Evolutionary conservation across 2,329 filamentous ascomycete species (phyloP).

Genomic region (Bipolaris oryzae): DNA sequence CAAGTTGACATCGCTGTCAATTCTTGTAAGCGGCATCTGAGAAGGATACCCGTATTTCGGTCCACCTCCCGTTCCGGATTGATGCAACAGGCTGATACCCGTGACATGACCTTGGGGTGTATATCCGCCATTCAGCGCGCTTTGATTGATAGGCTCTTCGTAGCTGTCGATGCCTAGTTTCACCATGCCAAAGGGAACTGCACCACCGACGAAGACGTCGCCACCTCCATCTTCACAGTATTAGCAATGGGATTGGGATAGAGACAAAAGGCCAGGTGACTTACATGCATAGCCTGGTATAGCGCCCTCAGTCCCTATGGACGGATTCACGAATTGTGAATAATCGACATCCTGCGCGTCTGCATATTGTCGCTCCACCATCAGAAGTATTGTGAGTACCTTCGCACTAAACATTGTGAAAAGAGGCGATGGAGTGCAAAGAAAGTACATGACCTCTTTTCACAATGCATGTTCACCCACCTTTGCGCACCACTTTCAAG

Average conservation of each 20-base stretch:
- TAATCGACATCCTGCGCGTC: conserved; percentile 36
- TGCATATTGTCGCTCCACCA: neutral
- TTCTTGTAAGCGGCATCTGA: conserved; percentile 51
- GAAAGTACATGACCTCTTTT: neutral
- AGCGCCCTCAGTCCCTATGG: conserved; percentile 56
- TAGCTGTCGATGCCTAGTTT: conserved; percentile 51
- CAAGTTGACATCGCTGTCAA: conserved; percentile 50
- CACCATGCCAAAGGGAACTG: conserved; percentile 50
- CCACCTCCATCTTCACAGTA: conserved; percentile 45
- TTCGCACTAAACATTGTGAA: neutral
- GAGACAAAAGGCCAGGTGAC: neutral
- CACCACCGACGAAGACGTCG: conserved; percentile 49
- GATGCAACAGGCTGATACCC: conserved; percentile 49
- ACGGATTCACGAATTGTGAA: conserved; percentile 51
- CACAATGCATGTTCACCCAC: neutral
- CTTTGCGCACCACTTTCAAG: neutral
- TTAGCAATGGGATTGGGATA: neutral
- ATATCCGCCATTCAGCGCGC: conserved; percentile 50
- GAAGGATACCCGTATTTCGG: conserved; percentile 51
- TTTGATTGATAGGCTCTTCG: conserved; percentile 44
- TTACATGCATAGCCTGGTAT: conserved; percentile 48
- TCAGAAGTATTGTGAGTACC: conserved; percentile 2
- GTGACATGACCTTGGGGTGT: conserved; percentile 50
- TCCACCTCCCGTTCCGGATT: conserved; percentile 46
- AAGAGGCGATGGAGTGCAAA: neutral